Conservation (phyloP, 1,139 yeast genomes). For the Debaryomyces coudertii region DNA sequence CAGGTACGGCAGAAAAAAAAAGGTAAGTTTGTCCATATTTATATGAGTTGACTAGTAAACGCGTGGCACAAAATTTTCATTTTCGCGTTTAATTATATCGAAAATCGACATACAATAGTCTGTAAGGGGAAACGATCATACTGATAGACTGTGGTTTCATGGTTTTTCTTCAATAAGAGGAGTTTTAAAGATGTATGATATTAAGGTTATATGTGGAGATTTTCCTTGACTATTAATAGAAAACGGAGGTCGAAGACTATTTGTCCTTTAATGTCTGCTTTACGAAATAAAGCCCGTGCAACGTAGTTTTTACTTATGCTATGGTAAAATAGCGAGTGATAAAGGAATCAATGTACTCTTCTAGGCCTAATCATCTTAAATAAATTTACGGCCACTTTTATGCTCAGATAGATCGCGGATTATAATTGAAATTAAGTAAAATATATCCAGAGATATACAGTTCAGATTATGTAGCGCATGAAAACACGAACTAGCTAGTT, state of each 20-base stretch:
- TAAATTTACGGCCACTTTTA: background rate
- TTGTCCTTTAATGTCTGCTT: background rate
- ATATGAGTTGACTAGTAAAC: background rate
- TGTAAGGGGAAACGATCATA: background rate
- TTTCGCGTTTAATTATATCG: background rate
- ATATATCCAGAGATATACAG: background rate
- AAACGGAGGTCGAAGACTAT: background rate
- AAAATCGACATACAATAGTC: background rate
- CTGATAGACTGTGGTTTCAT: background rate
- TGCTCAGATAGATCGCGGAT: background rate
- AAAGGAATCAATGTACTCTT: background rate
- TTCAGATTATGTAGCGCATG: too few species aligned
- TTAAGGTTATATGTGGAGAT: background rate
- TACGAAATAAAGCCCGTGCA: background rate
- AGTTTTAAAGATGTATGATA: background rate
- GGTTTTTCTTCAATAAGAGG: background rate
- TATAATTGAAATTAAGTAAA: background rate
- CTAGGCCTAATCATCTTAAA: background rate
- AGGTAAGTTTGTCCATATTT: conserved; percentile 5
- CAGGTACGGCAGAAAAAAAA: background rate
- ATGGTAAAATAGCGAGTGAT: background rate
- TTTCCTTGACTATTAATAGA: background rate
- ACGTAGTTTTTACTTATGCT: background rate
- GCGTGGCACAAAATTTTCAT: conserved; percentile 9
- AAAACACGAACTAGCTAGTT: too few species aligned